Percentiles rank a stretch among this genome's conserved stretches.
These are phyloP conservation scores for Podospora bellae-mahoneyi DNA, from an alignment of 495 filamentous ascomycete species.

Conservation along the genomic window DNA sequence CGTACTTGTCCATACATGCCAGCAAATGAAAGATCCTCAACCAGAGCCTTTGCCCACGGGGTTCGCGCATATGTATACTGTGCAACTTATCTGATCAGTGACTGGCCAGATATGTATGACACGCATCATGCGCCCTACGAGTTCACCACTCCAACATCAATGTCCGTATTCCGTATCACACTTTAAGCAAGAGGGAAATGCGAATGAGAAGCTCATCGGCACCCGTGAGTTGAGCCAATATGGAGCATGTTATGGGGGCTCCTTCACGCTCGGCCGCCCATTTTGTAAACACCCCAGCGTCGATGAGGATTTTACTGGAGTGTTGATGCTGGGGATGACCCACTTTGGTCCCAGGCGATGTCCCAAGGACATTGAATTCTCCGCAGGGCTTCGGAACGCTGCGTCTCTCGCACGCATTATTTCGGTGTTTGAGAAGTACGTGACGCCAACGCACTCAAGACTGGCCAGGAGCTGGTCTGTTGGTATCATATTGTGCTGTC, in stretches of 20 bases:
- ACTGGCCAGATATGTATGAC: constrained; percentile 9
- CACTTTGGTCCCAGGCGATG: constrained; percentile 17
- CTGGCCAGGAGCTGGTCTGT: constrained; percentile 10
- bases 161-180: not conserved
- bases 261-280: constrained; percentile 25
- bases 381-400: constrained; percentile 7
- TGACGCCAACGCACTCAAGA: constrained; percentile 2
- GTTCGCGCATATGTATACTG: constrained; percentile 16
- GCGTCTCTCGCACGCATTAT: constrained; percentile 10
- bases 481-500: constrained; percentile 6
- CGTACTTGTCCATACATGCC: constrained; percentile 18
- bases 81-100: constrained; percentile 4
- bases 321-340: constrained; percentile 2
- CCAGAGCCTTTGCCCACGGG: constrained; percentile 16
- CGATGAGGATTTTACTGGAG: constrained; percentile 27
- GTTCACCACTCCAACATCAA: too few relatives aligned
- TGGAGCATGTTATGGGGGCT: constrained; percentile 18
- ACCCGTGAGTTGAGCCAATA: constrained; percentile 25
- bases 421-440: constrained; percentile 10
- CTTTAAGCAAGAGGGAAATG: too few relatives aligned
- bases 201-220: constrained; percentile 15
- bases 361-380: constrained; percentile 15
- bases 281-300: constrained; percentile 29
- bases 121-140: constrained; percentile 11
- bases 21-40: constrained; percentile 12